Evolutionary conservation across 2,329 filamentous ascomycete genomes (phyloP).

Genomic region (Dactylellina haptotyla): DNA sequence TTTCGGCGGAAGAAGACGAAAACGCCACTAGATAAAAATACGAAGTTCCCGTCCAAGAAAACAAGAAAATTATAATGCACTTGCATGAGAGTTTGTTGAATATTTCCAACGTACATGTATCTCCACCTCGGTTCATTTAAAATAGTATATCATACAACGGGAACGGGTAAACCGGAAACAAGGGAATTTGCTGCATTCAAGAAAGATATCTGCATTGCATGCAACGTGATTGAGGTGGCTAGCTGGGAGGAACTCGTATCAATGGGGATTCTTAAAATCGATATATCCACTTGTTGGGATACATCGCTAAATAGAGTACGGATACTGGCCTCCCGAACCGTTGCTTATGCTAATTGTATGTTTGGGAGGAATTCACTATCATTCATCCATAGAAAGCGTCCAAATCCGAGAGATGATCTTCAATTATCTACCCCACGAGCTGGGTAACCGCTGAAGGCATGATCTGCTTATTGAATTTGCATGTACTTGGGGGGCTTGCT

Average conservation of each 20-base stretch:
- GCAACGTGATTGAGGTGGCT: slow-evolving; percentile 7
- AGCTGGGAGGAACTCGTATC: slow-evolving; percentile 27
- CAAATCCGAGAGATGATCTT: slow-evolving; percentile 19
- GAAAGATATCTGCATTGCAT: neutral
- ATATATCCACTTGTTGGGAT: neutral
- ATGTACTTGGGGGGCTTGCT: neutral
- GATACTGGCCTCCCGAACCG: neutral
- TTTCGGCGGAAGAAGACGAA: neutral
- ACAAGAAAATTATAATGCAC: slow-evolving; percentile 6
- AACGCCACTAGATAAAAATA: neutral
- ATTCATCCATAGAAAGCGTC: slow-evolving; percentile 11
- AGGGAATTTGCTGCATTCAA: neutral
- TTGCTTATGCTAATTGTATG: neutral
- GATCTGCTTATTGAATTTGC: neutral
- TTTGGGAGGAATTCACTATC: slow-evolving; percentile 14
- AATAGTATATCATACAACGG: neutral
- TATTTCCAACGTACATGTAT: neutral
- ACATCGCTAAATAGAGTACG: neutral
- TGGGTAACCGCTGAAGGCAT: slow-evolving; percentile 2
- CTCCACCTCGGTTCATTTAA: neutral
- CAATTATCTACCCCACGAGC: slow-evolving; percentile 1
- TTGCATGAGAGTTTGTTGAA: slow-evolving; percentile 2
- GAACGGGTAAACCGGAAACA: slow-evolving; percentile 39
- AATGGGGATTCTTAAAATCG: slow-evolving; percentile 3
- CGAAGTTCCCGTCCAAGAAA: neutral